These are phyloP conservation scores for Candolleomyces eurysporus DNA, from an alignment of 768 basidiomycete species.

Conservation along the genomic window DNA sequence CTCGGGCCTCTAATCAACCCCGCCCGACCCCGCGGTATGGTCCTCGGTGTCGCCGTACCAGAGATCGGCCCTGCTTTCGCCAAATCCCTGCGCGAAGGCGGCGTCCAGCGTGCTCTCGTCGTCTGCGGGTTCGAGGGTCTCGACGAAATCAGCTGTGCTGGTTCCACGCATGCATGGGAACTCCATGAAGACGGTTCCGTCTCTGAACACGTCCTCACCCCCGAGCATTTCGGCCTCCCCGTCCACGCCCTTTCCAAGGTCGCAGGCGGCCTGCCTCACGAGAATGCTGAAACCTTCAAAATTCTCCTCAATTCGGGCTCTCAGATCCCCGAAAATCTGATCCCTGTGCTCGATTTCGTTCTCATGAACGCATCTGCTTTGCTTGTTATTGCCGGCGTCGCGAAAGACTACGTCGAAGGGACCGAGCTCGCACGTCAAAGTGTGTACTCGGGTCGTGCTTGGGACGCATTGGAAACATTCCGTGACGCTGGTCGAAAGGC, in stretches of 20 bases:
- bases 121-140: slow-evolving; percentile 91
- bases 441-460: slow-evolving; percentile 57
- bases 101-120: slow-evolving; percentile 82
- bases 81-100: slow-evolving; percentile 64
- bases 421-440: slow-evolving; percentile 64
- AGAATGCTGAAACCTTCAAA: slow-evolving; percentile 78
- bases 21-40: slow-evolving; percentile 80
- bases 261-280: slow-evolving; percentile 66
- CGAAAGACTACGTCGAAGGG: slow-evolving; percentile 67
- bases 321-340: slow-evolving; percentile 52
- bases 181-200: slow-evolving; percentile 64
- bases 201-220: slow-evolving; percentile 59
- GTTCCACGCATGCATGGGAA: slow-evolving; percentile 83
- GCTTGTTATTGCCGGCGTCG: slow-evolving; percentile 80
- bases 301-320: slow-evolving; percentile 58
- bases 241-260: slow-evolving; percentile 71
- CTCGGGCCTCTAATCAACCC: slow-evolving; percentile 95
- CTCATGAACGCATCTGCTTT: slow-evolving; percentile 88
- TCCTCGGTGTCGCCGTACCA: slow-evolving; percentile 84
- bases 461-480: slow-evolving; percentile 54
- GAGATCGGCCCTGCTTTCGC: slow-evolving; percentile 84
- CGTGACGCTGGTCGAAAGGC: slow-evolving; percentile 38
- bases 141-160: slow-evolving; percentile 95
- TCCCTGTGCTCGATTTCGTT: slow-evolving; percentile 80
- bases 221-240: slow-evolving; percentile 74